phyloP scores from a whole-genome alignment of 257 asterid genomes.

The Anisodus tanguticus region DNA sequence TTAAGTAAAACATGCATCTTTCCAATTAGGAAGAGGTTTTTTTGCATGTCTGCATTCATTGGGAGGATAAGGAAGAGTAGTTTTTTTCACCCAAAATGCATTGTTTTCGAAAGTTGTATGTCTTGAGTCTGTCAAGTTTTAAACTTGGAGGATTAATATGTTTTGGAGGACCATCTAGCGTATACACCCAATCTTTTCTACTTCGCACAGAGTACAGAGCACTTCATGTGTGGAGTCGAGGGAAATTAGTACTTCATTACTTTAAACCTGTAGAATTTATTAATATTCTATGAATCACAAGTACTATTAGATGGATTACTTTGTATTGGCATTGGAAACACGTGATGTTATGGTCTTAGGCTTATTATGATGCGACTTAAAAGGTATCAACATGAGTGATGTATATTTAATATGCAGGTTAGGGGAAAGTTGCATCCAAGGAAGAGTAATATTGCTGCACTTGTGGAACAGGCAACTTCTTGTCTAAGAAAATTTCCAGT shows the following conservation, averaged over 20 bases:
- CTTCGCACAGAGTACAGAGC: not conserved
- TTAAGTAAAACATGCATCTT: not conserved
- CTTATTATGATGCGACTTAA: not conserved
- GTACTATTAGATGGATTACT: not conserved
- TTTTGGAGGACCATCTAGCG: not conserved
- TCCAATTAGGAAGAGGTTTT: not conserved
- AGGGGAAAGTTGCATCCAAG: conserved; percentile 38
- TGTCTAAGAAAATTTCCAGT: conserved; percentile 28
- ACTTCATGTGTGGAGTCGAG: not conserved
- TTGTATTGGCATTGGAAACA: not conserved
- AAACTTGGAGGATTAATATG: conserved; percentile 13
- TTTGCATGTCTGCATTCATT: not conserved
- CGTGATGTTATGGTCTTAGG: not conserved
- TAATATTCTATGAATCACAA: conserved; percentile 20
- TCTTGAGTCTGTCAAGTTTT: not conserved
- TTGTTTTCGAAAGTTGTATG: not conserved
- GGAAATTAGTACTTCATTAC: not conserved
- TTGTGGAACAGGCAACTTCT: conserved; percentile 46
- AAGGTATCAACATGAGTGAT: conserved; percentile 1
- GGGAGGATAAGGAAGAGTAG: not conserved
- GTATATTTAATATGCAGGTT: conserved; percentile 46
- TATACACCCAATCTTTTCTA: not conserved
- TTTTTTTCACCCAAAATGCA: not conserved
- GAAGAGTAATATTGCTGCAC: conserved; percentile 34
- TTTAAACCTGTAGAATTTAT: not conserved